These are phyloP conservation scores for Sequoia sempervirens DNA, from an alignment of 75 land plant species.

Conservation along the genomic window DNA sequence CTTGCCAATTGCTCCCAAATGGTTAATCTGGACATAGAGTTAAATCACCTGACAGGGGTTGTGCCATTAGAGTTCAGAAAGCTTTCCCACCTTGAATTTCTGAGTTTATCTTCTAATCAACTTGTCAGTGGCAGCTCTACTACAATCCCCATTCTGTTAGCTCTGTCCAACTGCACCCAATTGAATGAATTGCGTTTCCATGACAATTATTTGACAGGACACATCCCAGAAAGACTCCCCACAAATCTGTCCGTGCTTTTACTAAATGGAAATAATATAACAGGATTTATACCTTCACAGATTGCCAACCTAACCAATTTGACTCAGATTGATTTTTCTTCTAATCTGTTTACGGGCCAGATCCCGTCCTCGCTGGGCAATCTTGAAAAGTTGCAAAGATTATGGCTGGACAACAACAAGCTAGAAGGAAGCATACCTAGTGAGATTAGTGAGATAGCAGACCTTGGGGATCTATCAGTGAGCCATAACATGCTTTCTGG, in stretches of 20 bases:
- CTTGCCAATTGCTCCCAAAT: slow-evolving; percentile 18
- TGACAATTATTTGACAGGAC: slow-evolving; percentile 10
- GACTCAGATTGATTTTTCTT: slow-evolving; percentile 11
- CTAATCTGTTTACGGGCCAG: slow-evolving; percentile 14
- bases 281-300: background rate
- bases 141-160: background rate
- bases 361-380: slow-evolving; percentile 12
- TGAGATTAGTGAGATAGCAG: slow-evolving; percentile 12
- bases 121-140: background rate
- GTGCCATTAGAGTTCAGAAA: slow-evolving; percentile 16
- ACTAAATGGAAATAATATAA: background rate
- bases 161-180: slow-evolving; percentile 5
- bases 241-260: background rate
- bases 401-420: slow-evolving; percentile 15
- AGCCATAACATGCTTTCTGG: slow-evolving; percentile 25
- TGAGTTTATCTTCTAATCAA: background rate
- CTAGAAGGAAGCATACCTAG: slow-evolving; percentile 20
- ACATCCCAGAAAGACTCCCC: background rate
- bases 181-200: background rate
- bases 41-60: slow-evolving; percentile 25
- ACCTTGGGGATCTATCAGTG: slow-evolving; percentile 12
- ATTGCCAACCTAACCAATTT: slow-evolving; percentile 8
- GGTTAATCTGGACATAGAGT: background rate
- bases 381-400: slow-evolving; percentile 4
- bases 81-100: background rate